phyloP scores from a whole-genome alignment of 345 rosid species.

The Populus nigra region DNA sequence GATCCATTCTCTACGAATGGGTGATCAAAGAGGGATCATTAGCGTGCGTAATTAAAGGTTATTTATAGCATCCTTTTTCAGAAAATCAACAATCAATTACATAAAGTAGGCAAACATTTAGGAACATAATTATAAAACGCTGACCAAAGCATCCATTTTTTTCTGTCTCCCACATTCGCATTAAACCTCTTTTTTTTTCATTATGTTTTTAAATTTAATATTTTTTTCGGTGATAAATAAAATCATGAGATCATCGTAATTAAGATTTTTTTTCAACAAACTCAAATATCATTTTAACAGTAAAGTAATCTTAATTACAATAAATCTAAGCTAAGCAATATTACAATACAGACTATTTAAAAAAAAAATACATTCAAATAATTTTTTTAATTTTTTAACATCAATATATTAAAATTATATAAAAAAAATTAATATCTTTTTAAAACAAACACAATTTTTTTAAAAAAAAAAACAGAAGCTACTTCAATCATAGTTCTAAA shows the following conservation, averaged over 20 bases:
- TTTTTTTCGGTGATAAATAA: too few species aligned
- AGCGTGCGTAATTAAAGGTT: background rate
- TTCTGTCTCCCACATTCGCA: background rate
- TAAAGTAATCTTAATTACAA: background rate
- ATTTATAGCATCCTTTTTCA: background rate
- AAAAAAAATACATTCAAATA: too few species aligned
- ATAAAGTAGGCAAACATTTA: background rate
- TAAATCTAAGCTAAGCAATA: background rate
- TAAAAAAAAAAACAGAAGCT: too few species aligned
- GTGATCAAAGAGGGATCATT: background rate
- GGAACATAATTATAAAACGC: background rate
- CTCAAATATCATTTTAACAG: background rate
- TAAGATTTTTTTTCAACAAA: too few species aligned
- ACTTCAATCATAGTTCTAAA: too few species aligned
- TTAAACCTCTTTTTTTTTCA: background rate
- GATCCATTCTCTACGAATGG: background rate
- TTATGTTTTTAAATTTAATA: background rate
- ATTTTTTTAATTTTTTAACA: too few species aligned
- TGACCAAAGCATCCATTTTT: background rate
- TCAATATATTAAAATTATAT: too few species aligned
- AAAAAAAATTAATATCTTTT: too few species aligned
- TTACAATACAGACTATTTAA: too few species aligned
- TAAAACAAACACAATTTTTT: too few species aligned
- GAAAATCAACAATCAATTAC: background rate
- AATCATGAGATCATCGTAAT: too few species aligned